Evolutionary conservation across 1,284 basidiomycete genomes (phyloP).

Genomic region (Tylopilus sp.): DNA sequence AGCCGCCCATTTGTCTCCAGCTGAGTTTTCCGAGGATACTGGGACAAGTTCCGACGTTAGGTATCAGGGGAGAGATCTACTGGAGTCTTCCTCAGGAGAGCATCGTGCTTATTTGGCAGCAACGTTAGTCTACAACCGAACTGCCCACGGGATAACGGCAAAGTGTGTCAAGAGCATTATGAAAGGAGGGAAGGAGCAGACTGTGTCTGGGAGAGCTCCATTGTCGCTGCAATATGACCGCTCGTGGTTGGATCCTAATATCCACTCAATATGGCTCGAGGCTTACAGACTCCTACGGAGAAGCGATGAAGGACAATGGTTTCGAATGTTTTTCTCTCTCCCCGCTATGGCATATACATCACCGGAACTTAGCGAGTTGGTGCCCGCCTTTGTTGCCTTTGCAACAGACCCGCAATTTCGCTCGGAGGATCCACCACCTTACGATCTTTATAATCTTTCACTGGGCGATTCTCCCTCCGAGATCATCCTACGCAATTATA

Average conservation of each 20-base stretch:
- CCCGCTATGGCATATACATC: not conserved
- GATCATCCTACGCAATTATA: not conserved
- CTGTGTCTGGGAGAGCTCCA: not conserved
- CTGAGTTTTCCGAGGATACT: not conserved
- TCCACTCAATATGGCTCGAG: not conserved
- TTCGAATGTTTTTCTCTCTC: not conserved
- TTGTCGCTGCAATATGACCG: not conserved
- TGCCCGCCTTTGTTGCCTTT: not conserved
- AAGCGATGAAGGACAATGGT: not conserved
- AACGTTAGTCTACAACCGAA: not conserved
- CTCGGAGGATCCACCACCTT: not conserved
- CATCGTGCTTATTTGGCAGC: not conserved
- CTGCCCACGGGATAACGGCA: too few relatives aligned
- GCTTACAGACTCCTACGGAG: not conserved
- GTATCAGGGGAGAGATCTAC: not conserved
- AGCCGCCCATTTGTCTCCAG: not conserved
- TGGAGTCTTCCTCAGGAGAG: not conserved
- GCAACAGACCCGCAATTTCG: not conserved
- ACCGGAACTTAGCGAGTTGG: not conserved
- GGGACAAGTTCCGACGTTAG: not conserved
- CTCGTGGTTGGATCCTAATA: not conserved
- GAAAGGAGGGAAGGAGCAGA: not conserved
- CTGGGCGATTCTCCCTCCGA: not conserved
- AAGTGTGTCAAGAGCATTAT: not conserved
- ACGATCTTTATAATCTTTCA: not conserved